These are phyloP conservation scores for Trichosporon asahii DNA, from an alignment of 1,284 basidiomycete genomes.

Conservation along the genomic window DNA sequence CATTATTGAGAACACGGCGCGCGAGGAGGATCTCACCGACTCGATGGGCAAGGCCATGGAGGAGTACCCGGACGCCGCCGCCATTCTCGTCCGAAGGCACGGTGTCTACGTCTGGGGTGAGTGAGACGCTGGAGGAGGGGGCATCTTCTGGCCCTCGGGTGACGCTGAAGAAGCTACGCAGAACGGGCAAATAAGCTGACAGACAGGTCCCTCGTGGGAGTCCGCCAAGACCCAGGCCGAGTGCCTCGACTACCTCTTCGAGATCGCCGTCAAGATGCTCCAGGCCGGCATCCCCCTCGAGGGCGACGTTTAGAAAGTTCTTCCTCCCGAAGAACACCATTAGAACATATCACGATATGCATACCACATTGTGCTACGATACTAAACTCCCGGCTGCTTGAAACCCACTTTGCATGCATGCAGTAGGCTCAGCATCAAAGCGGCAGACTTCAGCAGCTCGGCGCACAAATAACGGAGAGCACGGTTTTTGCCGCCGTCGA, in stretches of 20 bases:
- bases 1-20: conserved; percentile 82
- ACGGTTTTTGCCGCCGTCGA: conserved; percentile 1
- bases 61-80: conserved; percentile 72
- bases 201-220: conserved; percentile 68
- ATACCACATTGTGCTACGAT: neutral
- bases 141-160: neutral
- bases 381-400: neutral
- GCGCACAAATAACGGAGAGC: neutral
- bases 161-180: neutral
- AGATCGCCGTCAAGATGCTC: conserved; percentile 59
- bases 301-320: conserved; percentile 31
- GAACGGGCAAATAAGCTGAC: conserved; percentile 16
- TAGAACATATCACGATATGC: neutral
- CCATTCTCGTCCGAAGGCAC: conserved; percentile 72
- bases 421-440: neutral
- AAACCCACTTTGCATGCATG: neutral
- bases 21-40: conserved; percentile 79
- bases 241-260: conserved; percentile 83
- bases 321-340: neutral
- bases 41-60: conserved; percentile 75
- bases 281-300: conserved; percentile 42
- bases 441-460: neutral
- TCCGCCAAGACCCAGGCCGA: conserved; percentile 85
- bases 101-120: conserved; percentile 80
- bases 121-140: conserved; percentile 28